Percentiles rank a stretch among this genome's conserved stretches.
Conservation (phyloP, 148 eudicot species). For the Chenopodium album region DNA sequence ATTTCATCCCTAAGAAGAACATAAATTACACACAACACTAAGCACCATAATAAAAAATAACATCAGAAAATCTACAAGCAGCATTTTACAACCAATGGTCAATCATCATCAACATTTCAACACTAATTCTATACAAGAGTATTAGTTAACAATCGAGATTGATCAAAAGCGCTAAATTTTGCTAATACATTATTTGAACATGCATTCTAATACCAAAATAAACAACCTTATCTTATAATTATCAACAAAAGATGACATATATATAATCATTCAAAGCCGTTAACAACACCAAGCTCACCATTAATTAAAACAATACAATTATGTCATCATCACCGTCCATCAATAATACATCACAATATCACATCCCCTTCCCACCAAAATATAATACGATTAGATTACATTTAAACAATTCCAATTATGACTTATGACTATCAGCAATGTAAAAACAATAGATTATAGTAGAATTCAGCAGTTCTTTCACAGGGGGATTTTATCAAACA, state of each 20-base stretch:
- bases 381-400: neutral
- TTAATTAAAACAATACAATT: neutral
- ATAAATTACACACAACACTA: neutral
- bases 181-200: too few relatives aligned
- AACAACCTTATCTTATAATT: too few relatives aligned
- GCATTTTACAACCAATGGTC: too few relatives aligned
- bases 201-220: too few relatives aligned
- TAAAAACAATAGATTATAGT: neutral
- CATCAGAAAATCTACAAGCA: neutral
- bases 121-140: too few relatives aligned
- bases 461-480: neutral
- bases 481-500: neutral
- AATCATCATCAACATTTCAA: too few relatives aligned
- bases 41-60: neutral
- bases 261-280: neutral
- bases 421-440: neutral
- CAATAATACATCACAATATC: neutral
- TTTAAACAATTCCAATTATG: neutral
- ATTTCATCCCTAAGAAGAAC: neutral
- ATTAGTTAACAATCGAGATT: too few relatives aligned
- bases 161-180: too few relatives aligned
- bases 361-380: neutral
- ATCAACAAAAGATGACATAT: neutral
- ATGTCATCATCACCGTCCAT: constrained; percentile 8
- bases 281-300: neutral